Evolutionary conservation across 208 protist species (phyloP).

Genomic region (Acanthamoeba healyi): DNA sequence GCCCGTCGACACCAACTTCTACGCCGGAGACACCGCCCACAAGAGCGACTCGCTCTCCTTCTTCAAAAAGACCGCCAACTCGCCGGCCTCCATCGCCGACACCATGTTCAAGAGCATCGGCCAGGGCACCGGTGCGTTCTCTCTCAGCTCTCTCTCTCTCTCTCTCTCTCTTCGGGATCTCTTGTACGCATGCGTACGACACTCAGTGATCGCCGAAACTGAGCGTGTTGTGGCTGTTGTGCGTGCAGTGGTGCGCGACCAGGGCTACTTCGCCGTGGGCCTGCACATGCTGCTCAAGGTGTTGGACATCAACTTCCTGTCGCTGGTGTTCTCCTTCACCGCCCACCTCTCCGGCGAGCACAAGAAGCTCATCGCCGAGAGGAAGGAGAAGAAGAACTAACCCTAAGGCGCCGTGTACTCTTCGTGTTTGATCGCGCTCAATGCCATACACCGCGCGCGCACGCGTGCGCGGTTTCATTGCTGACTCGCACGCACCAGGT

Average conservation of each 20-base stretch:
- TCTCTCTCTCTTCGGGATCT: neutral
- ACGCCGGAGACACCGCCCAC: conserved; percentile 37
- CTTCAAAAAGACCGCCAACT: conserved; percentile 65
- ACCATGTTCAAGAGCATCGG: conserved; percentile 46
- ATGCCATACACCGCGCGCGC: too few species aligned
- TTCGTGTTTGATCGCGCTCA: too few species aligned
- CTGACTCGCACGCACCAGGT: too few species aligned
- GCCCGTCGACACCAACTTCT: conserved; percentile 80
- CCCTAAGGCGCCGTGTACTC: too few species aligned
- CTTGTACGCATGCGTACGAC: neutral
- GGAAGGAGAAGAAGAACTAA: conserved; percentile 62
- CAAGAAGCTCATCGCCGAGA: conserved; percentile 45
- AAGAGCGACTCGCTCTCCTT: conserved; percentile 54
- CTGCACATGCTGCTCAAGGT: conserved; percentile 59
- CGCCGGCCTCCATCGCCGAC: conserved; percentile 49
- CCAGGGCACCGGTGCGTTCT: neutral
- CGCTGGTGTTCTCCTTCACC: conserved; percentile 9
- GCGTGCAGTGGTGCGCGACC: conserved; percentile 8
- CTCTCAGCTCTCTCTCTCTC: neutral
- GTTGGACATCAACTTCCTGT: conserved; percentile 42
- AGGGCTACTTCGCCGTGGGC: conserved; percentile 64
- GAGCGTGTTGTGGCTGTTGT: neutral
- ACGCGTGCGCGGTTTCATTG: too few species aligned
- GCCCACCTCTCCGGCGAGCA: conserved; percentile 32
- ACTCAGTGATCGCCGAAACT: neutral